Evolutionary conservation across 2,329 filamentous ascomycete species (phyloP), one percentile per base, ranked within the genome.

Genomic region (Lomentospora prolificans): DNA sequence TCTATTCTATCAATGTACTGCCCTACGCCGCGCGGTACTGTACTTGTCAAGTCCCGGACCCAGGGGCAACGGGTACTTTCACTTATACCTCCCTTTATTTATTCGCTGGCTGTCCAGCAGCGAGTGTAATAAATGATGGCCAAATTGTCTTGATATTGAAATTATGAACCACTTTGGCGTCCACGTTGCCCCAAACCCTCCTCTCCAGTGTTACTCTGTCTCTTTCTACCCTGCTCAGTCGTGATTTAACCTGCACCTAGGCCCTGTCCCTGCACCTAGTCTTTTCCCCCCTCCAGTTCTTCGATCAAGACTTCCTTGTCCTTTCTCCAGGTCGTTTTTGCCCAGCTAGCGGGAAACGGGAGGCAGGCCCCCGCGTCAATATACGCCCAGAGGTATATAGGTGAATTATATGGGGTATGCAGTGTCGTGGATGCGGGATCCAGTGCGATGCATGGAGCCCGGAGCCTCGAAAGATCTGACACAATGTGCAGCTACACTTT

Each of bases 71-170:
- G 41, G 33, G 41, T 46, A 46, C 41, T 25, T 24, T 46, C n/a
- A 46, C 19, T 46, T 46, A 46, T 46, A 46, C 41, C 41, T 46
- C 17, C 41, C 41, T 46, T n/a, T 46, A 25, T 46, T 46, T 46
- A 46, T 46, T 46, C 19, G 19, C 9, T 46, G 41, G 19, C 41
- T 24, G n/a, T 9, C 22, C n/a, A 46, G 41, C 10, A n/a, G 41
- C 19, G n/a, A 9, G 17, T n/a, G 41, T 24, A 33, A 46, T 46
- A 46, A 46, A 46, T 46, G 41, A 46, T 46, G 17, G 41, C 19
- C 41, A 46, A 46, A 46, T 46, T 46, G 41, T 46, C 19, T 46
- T 46, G 41, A 46, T 46, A 46, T 46, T 46, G 41, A 46, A 17
- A 46, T 46, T 46, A 46, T 46, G 41, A 46, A 46, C 41, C 19